These are phyloP conservation scores for Cladosporium sp. DNA, from an alignment of 2,329 filamentous ascomycete species.

Conservation along the genomic window DNA sequence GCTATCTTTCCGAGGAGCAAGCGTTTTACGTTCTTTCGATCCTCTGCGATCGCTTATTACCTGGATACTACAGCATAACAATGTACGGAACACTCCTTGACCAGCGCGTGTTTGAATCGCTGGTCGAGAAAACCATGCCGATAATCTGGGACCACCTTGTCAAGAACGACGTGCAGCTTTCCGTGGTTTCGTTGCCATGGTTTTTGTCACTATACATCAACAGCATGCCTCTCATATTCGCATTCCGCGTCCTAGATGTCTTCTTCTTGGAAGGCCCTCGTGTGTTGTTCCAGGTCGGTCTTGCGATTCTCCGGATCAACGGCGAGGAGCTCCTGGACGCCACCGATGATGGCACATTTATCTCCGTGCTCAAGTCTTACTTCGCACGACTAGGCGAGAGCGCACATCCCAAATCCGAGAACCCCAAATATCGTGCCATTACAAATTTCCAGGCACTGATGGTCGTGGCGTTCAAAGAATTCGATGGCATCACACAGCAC, in stretches of 20 bases:
- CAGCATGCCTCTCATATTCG: conserved; percentile 97
- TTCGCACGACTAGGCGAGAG: conserved; percentile 93
- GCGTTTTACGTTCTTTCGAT: conserved; percentile 92
- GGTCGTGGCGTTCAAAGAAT: conserved; percentile 99
- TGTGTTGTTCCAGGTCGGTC: conserved; percentile 91
- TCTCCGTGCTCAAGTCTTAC: conserved; percentile 92
- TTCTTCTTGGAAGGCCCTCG: conserved; percentile 98
- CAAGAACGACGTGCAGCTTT: conserved; percentile 94
- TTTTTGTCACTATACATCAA: conserved; percentile 98
- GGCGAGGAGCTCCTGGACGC: conserved; percentile 94
- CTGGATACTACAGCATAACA: conserved; percentile 96
- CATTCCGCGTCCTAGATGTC: conserved; percentile 92
- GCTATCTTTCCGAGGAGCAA: conserved; percentile 93
- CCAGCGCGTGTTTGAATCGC: conserved; percentile 93
- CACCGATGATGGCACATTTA: conserved; percentile 91
- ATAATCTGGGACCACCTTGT: conserved; percentile 98
- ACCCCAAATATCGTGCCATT: conserved; percentile 88
- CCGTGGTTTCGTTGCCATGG: conserved; percentile 95
- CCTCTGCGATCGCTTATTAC: conserved; percentile 87
- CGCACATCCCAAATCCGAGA: conserved; percentile 92
- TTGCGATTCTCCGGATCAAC: conserved; percentile 96
- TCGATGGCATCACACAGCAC: conserved; percentile 89
- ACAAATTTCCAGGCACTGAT: conserved; percentile 97
- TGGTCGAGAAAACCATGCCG: conserved; percentile 99
- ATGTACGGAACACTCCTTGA: conserved; percentile 98